Percentiles rank a stretch among this genome's conserved stretches.
Conservation (phyloP, 2,329 filamentous ascomycete species). For the Lasiodiplodia citricola region DNA sequence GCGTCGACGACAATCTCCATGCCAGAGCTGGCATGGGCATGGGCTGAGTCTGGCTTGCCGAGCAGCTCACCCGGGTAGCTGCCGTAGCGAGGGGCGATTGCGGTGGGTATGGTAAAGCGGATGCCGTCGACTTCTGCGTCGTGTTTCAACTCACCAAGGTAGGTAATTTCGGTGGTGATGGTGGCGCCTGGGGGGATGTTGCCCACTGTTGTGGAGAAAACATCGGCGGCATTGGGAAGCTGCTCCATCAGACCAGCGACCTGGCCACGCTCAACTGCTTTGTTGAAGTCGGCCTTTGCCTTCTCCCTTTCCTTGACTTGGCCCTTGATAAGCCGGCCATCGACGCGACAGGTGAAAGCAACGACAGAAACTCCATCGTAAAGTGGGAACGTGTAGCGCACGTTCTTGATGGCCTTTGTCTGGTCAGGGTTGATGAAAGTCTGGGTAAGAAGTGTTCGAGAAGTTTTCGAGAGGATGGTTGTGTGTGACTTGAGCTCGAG, state of each 20-base stretch:
- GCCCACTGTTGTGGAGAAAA: constrained; percentile 71
- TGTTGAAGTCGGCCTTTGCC: constrained; percentile 64
- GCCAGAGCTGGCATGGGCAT: constrained; percentile 36
- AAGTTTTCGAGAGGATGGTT: constrained; percentile 63
- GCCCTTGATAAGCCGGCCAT: constrained; percentile 64
- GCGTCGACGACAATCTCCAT: constrained; percentile 65
- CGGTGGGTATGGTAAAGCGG: constrained; percentile 71
- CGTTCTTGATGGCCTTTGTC: constrained; percentile 55
- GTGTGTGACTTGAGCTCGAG: constrained; percentile 63
- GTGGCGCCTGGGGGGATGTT: constrained; percentile 66
- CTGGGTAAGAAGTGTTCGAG: constrained; percentile 60
- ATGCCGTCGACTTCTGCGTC: constrained; percentile 71
- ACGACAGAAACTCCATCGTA: constrained; percentile 75
- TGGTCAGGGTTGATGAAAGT: constrained; percentile 65
- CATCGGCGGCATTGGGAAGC: constrained; percentile 63
- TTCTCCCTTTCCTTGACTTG: constrained; percentile 69
- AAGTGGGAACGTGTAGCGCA: constrained; percentile 72
- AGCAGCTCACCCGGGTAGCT: constrained; percentile 46
- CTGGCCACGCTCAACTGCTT: constrained; percentile 64
- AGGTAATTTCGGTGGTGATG: constrained; percentile 67
- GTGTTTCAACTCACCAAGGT: constrained; percentile 74
- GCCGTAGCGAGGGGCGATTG: constrained; percentile 71
- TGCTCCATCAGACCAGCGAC: constrained; percentile 71
- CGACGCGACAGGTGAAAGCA: constrained; percentile 69
- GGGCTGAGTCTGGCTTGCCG: constrained; percentile 18